Conservation (phyloP, 805 yeast species). For the Saccharomycopsis lassenensis region DNA sequence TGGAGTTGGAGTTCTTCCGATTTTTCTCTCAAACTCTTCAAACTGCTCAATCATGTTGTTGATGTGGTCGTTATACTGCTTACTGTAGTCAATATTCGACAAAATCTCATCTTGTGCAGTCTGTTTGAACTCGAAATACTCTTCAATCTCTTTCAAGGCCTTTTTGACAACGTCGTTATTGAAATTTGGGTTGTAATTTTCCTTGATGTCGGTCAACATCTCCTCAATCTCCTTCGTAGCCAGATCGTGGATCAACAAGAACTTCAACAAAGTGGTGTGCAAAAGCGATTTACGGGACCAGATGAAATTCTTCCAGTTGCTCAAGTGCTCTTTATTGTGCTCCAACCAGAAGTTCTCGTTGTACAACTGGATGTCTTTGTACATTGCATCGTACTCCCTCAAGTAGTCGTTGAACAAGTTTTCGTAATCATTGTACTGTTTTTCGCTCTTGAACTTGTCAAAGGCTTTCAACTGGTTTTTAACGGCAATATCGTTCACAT, state of each 20-base stretch:
- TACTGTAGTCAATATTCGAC: conserved; percentile 16
- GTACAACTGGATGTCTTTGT: conserved; percentile 9
- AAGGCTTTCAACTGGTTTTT: conserved; percentile 53
- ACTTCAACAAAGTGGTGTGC: conserved; percentile 10
- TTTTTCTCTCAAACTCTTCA: conserved; percentile 5
- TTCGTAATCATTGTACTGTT: conserved; percentile 8
- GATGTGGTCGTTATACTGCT: conserved; percentile 12
- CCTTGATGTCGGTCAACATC: conserved; percentile 34
- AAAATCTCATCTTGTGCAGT: conserved; percentile 13
- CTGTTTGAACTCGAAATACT: conserved; percentile 25
- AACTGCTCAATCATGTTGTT: conserved; percentile 3
- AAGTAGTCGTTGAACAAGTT: conserved; percentile 19
- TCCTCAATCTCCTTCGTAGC: conserved; percentile 29
- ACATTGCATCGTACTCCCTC: conserved; percentile 15
- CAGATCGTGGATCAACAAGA: conserved; percentile 15
- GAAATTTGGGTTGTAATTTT: conserved; percentile 63
- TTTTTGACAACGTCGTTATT: conserved; percentile 63
- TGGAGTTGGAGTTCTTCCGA: conserved; percentile 6
- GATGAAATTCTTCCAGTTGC: conserved; percentile 12
- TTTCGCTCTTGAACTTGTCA: conserved; percentile 27
- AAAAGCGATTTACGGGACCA: conserved; percentile 16
- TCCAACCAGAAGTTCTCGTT: conserved; percentile 12
- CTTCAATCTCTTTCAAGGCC: conserved; percentile 42
- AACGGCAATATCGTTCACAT: conserved; percentile 81
- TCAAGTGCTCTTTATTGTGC: conserved; percentile 15